Evolutionary conservation across 2,329 filamentous ascomycete genomes (phyloP).

Genomic region (Fusarium continuum): DNA sequence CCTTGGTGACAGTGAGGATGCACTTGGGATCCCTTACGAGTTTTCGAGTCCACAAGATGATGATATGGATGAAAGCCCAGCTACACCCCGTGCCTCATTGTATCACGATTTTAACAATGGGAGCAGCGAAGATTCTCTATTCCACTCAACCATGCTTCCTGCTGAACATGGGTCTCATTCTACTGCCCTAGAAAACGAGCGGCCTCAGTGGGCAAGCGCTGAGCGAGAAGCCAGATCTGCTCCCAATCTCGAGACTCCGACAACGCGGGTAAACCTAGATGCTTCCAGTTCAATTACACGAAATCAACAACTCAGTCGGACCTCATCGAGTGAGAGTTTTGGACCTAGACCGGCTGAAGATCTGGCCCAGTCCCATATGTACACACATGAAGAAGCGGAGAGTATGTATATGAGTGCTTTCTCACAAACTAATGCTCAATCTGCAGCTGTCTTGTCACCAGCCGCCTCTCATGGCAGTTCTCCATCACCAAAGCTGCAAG

Average conservation of each 20-base stretch:
- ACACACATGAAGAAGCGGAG: constrained; percentile 81
- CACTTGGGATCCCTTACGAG: constrained; percentile 66
- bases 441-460: background rate
- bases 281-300: constrained; percentile 5
- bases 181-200: constrained; percentile 27
- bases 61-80: constrained; percentile 50
- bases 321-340: constrained; percentile 28
- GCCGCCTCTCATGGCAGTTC: constrained; percentile 14
- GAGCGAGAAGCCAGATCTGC: constrained; percentile 34
- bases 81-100: constrained; percentile 65
- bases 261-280: constrained; percentile 26
- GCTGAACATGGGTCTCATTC: constrained; percentile 29
- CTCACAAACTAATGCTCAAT: constrained; percentile 56
- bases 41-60: constrained; percentile 51
- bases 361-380: constrained; percentile 72
- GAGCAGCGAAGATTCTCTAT: constrained; percentile 42
- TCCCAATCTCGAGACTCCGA: constrained; percentile 30
- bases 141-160: constrained; percentile 42
- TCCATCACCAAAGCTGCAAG: background rate
- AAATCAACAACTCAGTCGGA: constrained; percentile 18
- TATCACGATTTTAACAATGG: constrained; percentile 50
- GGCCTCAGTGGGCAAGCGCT: constrained; percentile 32
- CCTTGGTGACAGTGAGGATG: constrained; percentile 63
- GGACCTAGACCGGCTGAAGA: constrained; percentile 53
- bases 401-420: constrained; percentile 88